phyloP scores from a whole-genome alignment of 176 grass and related monocot species.

The Paspalum vaginatum region DNA sequence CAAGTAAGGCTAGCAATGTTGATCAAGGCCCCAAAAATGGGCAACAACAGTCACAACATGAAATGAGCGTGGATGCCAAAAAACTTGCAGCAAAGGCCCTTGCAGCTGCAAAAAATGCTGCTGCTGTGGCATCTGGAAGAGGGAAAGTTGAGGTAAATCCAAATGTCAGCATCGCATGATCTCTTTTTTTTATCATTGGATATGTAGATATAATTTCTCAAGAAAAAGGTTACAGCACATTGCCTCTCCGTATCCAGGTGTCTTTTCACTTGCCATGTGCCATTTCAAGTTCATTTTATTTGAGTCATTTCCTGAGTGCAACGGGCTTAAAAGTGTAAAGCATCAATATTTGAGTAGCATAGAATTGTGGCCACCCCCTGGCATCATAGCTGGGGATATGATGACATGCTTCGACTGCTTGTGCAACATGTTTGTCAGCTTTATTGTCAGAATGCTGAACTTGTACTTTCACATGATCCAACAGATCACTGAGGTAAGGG shows the following conservation, averaged over 20 bases:
- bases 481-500: constrained; percentile 88
- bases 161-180: constrained; percentile 4
- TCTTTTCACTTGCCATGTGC: background rate
- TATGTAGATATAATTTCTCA: background rate
- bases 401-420: background rate
- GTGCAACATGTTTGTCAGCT: background rate
- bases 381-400: background rate
- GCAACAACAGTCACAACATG: constrained; percentile 45
- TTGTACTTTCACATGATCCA: constrained; percentile 9
- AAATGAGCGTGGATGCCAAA: constrained; percentile 73
- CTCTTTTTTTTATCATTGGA: constrained; percentile 5
- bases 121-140: constrained; percentile 56
- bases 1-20: constrained; percentile 44
- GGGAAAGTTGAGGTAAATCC: constrained; percentile 87
- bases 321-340: background rate
- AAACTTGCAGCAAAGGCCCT: constrained; percentile 81
- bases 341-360: background rate
- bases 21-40: constrained; percentile 43
- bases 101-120: constrained; percentile 76
- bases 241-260: background rate
- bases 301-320: background rate
- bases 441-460: constrained; percentile 15
- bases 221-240: background rate
- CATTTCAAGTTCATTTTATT: background rate
- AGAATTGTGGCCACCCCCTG: background rate